Evolutionary conservation across 192 early-diverging fungal genomes (phyloP).

Genomic region (Geosiphon pyriformis): DNA sequence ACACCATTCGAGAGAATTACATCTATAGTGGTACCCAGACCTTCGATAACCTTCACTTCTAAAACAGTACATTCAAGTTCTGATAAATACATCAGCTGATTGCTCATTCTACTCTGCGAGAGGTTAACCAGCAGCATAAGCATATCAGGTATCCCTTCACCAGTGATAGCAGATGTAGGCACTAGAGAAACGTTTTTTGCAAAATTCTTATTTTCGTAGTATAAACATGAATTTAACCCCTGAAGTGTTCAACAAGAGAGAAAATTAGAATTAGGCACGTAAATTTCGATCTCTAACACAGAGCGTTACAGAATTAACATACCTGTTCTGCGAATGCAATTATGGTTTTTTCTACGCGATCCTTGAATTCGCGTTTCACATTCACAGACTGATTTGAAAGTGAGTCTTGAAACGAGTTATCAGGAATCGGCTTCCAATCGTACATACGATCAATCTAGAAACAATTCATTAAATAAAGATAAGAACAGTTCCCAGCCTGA

Average conservation of each 20-base stretch:
- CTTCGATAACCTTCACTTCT: conserved; percentile 99
- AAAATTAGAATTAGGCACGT: not conserved
- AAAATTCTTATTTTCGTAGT: conserved; percentile 95
- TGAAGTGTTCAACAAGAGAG: conserved; percentile 27
- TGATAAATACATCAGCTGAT: conserved; percentile 92
- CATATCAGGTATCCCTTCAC: conserved; percentile 98
- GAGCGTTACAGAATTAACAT: not conserved
- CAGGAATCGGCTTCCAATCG: conserved; percentile 81
- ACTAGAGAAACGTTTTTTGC: conserved; percentile 93
- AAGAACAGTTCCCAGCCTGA: not conserved
- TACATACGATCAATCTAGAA: conserved; percentile 84
- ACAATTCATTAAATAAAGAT: not conserved
- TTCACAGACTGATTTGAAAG: conserved; percentile 64
- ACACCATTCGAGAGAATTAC: conserved; percentile 94
- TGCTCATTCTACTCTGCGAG: conserved; percentile 93
- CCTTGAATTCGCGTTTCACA: conserved; percentile 82
- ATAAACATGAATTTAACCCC: conserved; percentile 86
- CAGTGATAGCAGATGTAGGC: conserved; percentile 96
- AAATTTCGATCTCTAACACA: not conserved
- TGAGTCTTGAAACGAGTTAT: conserved; percentile 76
- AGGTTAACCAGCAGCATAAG: conserved; percentile 85
- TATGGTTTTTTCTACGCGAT: conserved; percentile 70
- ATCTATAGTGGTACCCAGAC: conserved; percentile 96
- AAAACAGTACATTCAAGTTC: conserved; percentile 96
- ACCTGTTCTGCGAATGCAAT: conserved; percentile 83